Evolutionary conservation across 768 basidiomycete genomes (phyloP).

Genomic region (Leccinum subtestaceum): DNA sequence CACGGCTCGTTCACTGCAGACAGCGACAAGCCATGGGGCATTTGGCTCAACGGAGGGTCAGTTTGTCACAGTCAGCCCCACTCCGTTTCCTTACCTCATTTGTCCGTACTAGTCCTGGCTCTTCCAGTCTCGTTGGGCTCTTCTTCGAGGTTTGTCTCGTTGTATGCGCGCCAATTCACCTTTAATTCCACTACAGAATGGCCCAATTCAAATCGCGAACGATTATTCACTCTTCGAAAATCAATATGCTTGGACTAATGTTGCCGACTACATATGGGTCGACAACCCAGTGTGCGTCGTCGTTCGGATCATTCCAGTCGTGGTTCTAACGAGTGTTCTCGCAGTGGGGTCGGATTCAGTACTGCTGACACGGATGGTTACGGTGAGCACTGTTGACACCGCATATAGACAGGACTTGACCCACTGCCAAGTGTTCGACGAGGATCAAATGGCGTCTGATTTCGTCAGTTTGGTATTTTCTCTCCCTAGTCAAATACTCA

Average conservation of each 20-base stretch:
- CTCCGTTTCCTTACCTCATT: background rate
- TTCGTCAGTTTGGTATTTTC: conserved; percentile 35
- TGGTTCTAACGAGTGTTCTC: conserved; percentile 5
- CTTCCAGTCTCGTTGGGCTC: conserved; percentile 64
- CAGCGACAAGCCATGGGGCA: conserved; percentile 59
- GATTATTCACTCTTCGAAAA: conserved; percentile 53
- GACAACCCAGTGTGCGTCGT: conserved; percentile 63
- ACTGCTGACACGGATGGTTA: conserved; percentile 63
- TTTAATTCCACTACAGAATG: conserved; percentile 46
- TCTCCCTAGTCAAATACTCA: conserved; percentile 1
- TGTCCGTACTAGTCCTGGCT: conserved; percentile 50
- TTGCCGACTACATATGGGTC: conserved; percentile 70
- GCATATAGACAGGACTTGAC: background rate
- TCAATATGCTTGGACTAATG: conserved; percentile 52
- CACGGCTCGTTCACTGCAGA: conserved; percentile 51
- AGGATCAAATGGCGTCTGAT: conserved; percentile 61
- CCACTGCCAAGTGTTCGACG: conserved; percentile 45
- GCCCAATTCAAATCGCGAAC: conserved; percentile 57
- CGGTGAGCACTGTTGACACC: conserved; percentile 36
- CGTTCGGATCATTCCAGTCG: background rate
- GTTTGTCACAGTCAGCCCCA: conserved; percentile 16
- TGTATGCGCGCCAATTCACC: background rate
- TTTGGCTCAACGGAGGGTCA: conserved; percentile 75
- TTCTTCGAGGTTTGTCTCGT: conserved; percentile 55
- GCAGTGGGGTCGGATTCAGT: conserved; percentile 58